These are phyloP conservation scores for Diospyros kaki DNA, from an alignment of 148 eudicot species.

Conservation along the genomic window DNA sequence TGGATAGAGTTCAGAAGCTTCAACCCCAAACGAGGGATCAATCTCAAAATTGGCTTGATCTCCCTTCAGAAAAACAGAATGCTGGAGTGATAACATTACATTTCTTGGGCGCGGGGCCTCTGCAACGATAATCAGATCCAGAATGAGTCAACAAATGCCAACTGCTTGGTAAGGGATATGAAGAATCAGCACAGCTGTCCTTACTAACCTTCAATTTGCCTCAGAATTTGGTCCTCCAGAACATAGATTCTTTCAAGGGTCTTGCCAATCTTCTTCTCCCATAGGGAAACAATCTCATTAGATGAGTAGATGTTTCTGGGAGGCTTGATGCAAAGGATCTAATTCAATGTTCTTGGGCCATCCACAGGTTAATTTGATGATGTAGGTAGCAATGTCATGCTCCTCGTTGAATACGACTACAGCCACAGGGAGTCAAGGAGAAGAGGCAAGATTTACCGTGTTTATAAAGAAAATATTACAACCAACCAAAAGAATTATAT, in stretches of 20 bases:
- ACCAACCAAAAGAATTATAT: too few relatives aligned
- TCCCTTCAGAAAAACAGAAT: conserved; percentile 56
- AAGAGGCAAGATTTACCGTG: neutral
- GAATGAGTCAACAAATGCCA: neutral
- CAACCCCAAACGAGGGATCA: conserved; percentile 55
- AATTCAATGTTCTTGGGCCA: conserved; percentile 54
- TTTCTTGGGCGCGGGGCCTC: conserved; percentile 44
- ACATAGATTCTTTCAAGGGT: conserved; percentile 30
- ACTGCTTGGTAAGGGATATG: neutral
- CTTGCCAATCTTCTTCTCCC: conserved; percentile 55
- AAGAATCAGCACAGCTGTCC: neutral
- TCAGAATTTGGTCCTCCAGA: conserved; percentile 37
- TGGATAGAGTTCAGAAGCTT: conserved; percentile 75
- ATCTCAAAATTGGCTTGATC: conserved; percentile 52
- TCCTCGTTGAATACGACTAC: conserved; percentile 40
- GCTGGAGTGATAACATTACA: conserved; percentile 36
- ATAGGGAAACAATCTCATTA: conserved; percentile 45
- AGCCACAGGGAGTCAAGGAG: neutral
- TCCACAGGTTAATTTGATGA: conserved; percentile 40
- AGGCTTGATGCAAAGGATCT: conserved; percentile 40
- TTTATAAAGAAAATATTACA: neutral
- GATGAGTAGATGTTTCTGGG: conserved; percentile 30
- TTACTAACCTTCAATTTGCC: conserved; percentile 32
- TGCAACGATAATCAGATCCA: conserved; percentile 23
- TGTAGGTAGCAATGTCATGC: conserved; percentile 45